Conservation (phyloP, 257 asterid genomes). For the Echites panduratus region DNA sequence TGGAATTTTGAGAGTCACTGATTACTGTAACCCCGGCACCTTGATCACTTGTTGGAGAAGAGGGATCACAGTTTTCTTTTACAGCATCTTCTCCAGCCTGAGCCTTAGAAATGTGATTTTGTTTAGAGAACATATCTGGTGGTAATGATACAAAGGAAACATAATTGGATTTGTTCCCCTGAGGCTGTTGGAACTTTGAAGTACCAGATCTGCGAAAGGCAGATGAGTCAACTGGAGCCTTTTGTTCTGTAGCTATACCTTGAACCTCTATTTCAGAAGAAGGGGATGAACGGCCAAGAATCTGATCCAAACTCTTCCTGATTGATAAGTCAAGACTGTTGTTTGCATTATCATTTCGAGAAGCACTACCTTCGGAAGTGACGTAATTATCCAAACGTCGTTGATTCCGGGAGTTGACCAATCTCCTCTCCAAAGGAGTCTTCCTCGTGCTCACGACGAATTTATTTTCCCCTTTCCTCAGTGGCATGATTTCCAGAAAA, state of each 20-base stretch:
- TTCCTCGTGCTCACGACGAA: slow-evolving; percentile 33
- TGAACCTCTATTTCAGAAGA: slow-evolving; percentile 5
- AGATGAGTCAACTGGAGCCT: slow-evolving; percentile 21
- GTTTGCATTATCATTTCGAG: slow-evolving; percentile 14
- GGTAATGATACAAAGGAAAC: slow-evolving; percentile 37
- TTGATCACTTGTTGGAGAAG: slow-evolving; percentile 23
- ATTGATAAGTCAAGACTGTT: slow-evolving; percentile 21
- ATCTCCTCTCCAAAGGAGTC: slow-evolving; percentile 34
- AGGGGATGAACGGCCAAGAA: slow-evolving; percentile 18
- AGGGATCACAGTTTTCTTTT: slow-evolving; percentile 6
- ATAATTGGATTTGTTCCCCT: slow-evolving; percentile 22
- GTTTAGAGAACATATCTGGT: slow-evolving; percentile 30
- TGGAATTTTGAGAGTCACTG: slow-evolving; percentile 22
- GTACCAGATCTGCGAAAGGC: slow-evolving; percentile 19
- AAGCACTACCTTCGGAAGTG: slow-evolving; percentile 13
- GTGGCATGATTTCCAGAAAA: slow-evolving; percentile 35
- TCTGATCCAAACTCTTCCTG: slow-evolving; percentile 28
- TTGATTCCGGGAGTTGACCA: slow-evolving; percentile 17
- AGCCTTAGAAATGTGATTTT: slow-evolving; percentile 20
- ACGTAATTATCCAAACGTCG: slow-evolving; percentile 14
- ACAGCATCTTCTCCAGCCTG: slow-evolving; percentile 13
- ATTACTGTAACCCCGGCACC: slow-evolving; percentile 14
- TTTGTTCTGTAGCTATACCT: slow-evolving; percentile 12
- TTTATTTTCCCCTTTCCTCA: slow-evolving; percentile 33
- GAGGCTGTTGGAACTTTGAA: slow-evolving; percentile 17